A percentile compares a stretch with the other conserved stretches of the same genome.
These are phyloP conservation scores for Fragaria iinumae DNA, from an alignment of 306 rosid species.

Conservation along the genomic window DNA sequence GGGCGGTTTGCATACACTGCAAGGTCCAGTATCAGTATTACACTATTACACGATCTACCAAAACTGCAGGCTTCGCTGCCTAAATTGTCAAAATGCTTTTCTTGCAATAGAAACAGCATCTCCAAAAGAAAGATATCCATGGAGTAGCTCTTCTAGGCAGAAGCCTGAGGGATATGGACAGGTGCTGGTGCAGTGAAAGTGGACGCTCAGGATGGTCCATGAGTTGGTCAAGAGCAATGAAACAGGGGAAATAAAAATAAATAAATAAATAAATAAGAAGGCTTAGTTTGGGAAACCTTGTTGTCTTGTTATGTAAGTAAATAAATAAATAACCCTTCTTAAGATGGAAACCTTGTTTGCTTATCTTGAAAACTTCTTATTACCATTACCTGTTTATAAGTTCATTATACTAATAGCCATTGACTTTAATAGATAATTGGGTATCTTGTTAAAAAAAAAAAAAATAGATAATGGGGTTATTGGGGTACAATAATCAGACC, in stretches of 20 bases:
- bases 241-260: neutral
- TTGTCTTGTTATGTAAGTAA: neutral
- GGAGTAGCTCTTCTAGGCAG: neutral
- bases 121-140: neutral
- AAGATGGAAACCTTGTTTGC: neutral
- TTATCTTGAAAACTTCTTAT: neutral
- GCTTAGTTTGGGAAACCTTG: neutral
- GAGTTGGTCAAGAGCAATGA: neutral
- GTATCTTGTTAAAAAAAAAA: too few relatives aligned
- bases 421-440: neutral
- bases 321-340: neutral
- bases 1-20: slow-evolving; percentile 83
- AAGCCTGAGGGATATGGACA: neutral
- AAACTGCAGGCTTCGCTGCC: slow-evolving; percentile 74
- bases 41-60: slow-evolving; percentile 73
- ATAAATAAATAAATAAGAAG: neutral
- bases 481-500: too few relatives aligned
- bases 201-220: neutral
- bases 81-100: slow-evolving; percentile 77
- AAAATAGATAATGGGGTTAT: too few relatives aligned
- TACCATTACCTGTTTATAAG: neutral
- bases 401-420: too few relatives aligned
- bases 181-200: neutral
- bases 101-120: slow-evolving; percentile 51
- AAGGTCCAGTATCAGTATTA: slow-evolving; percentile 73